These are phyloP conservation scores for Fusarium protoensiforme DNA, from an alignment of 2,329 filamentous ascomycete genomes.

Conservation along the genomic window DNA sequence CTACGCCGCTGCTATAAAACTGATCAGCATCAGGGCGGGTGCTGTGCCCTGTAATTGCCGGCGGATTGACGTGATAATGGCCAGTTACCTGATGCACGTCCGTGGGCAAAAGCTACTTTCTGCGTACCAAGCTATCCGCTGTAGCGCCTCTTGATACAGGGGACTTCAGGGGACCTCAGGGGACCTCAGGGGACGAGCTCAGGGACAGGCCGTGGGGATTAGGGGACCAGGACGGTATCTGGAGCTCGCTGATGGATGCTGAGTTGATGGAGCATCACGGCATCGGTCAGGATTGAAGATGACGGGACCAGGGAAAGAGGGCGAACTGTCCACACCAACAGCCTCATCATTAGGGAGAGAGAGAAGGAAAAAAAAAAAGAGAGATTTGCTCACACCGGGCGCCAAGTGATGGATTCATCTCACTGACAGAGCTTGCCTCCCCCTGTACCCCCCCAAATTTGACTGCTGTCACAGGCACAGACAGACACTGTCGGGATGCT, in stretches of 20 bases:
- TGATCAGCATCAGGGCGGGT: neutral
- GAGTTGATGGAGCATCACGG: neutral
- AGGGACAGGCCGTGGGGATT: neutral
- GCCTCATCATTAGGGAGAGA: neutral
- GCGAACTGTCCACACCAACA: neutral
- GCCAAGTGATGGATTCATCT: neutral
- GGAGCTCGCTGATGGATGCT: neutral
- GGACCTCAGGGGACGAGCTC: constrained; percentile 4
- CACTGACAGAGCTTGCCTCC: neutral
- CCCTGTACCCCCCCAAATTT: neutral
- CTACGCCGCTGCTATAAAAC: neutral
- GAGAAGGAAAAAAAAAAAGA: neutral
- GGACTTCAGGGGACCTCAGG: constrained; percentile 4
- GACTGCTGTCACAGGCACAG: constrained; percentile 7
- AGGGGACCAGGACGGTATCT: neutral
- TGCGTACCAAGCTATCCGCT: constrained; percentile 1
- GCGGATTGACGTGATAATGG: constrained; percentile 29
- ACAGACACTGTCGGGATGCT: neutral
- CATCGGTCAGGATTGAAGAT: neutral
- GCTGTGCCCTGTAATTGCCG: constrained; percentile 25
- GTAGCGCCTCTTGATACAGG: constrained; percentile 19
- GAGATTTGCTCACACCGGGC: neutral
- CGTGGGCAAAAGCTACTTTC: constrained; percentile 2
- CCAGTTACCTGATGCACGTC: constrained; percentile 18
- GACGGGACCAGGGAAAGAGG: neutral